Evolutionary conservation across 2,329 filamentous ascomycete species (phyloP), one percentile per base, ranked within the genome.

Genomic region (Penicillium sp.): DNA sequence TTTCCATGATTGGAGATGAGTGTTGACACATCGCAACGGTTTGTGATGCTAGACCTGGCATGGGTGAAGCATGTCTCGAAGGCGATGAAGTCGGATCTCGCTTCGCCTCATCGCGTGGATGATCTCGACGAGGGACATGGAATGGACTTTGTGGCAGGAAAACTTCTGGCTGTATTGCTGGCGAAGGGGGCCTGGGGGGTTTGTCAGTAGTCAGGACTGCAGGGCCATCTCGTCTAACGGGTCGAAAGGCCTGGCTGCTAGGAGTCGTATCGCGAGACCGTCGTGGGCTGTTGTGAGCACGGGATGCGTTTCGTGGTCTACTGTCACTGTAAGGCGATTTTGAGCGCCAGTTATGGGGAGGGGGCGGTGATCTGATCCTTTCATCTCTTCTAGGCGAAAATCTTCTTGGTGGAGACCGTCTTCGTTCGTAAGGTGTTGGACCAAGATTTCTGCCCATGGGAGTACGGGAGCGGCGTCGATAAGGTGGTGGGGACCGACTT

Each of bases 1-100:
- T 77, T 59, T 83, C 84, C 14, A 81, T 70, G 26, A 76, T 81
- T 14, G 85, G 85, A 6, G 85, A 87, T 8, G 85, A 85, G 45
- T 83, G 78, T 53, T 83, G 79, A 19, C 84, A 87, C 29, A 81
- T 84, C 18, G 78, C 70, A 18, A 73, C 78, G 8, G 84, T 86
- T 36, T 78, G 80, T 52, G 78, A 73, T 19, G 77, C 80, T 19
- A 81, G 83, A 39, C 77, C 75, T 47, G 80, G 77, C 36, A 76
- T 78, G 32, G 78, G 78, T 18, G 75, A 68, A 19, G 26, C 54
- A 38, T 57, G 65, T 49, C 67, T 72, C 39, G 70, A 69, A 30
- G 82, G 27, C 18, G 46, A 84, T 26, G 78, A 79, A 47, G 83
- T 84, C 35, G 79, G 76, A 50, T 77, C 78, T 57, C 57, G 49